Evolutionary conservation across 129 eudicot species (phyloP), one percentile per base, ranked within the genome.

Genomic region (Artemisia argyi): DNA sequence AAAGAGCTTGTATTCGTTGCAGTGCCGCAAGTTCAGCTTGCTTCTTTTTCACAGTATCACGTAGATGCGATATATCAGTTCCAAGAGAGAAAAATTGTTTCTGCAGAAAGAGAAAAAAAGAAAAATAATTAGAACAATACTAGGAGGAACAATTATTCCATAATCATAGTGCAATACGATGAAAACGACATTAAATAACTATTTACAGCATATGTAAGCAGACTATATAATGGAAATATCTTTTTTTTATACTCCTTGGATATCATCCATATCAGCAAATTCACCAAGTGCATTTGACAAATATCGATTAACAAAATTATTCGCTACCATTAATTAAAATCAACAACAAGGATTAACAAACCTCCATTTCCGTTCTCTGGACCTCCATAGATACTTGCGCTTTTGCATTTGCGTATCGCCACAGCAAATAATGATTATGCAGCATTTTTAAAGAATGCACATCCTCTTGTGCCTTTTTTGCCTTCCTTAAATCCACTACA

Each of bases 331-430:
- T 7, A 55, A 35, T 32, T 50, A 26, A 32, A 7, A 35, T 26
- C 35, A 56, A n/a, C 49, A 32, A 66, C n/a, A 48, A 49, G 32
- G 53, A 50, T 61, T 3, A 13, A 73, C 95, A 67, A 83, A 93
- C 98, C 98, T 93, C 96, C 58, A 82, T 75, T 77, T 86, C 83
- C 46, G 13, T 77, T 58, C 54, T 86, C 64, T 94, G 97, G 35
- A 81, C 50, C n/a, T 35, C 76, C 77, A 87, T 76, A 8, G 90
- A 78, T 3, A 80, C 89, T 72, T 85, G 81, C 3, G 97, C 95
- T 78, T 84, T 94, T 16, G 98, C 96, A 81, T 94, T 94, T 56
- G 92, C 97, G 49, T 50, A 94, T 28, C 92, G 78, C 97, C 96
- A 94, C 66, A 78, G 84, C 77, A 94, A 35, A 51, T 71, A 69